phyloP scores from a whole-genome alignment of 441 rosid species.

The Populus hybrid region DNA sequence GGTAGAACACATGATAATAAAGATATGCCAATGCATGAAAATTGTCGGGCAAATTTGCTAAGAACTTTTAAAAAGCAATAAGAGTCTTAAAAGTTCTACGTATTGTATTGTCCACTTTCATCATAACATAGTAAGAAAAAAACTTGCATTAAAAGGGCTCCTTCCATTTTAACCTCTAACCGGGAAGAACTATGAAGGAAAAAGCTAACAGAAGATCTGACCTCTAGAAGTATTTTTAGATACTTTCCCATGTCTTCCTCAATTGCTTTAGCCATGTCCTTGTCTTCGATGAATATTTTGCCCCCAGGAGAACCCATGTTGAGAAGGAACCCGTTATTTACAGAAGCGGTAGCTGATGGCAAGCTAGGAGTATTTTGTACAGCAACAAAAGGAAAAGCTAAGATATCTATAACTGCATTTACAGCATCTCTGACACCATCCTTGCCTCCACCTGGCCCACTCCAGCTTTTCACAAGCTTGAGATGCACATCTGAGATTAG shows the following conservation, averaged over 20 bases:
- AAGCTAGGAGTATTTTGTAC: conserved; percentile 74
- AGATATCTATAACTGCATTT: conserved; percentile 74
- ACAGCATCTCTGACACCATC: conserved; percentile 79
- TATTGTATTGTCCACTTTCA: background rate
- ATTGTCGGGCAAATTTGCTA: background rate
- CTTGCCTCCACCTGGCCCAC: conserved; percentile 92
- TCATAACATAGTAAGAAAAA: background rate
- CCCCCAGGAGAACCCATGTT: conserved; percentile 86
- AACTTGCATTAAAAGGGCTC: background rate
- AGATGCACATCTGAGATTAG: conserved; percentile 75
- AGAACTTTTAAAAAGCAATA: background rate
- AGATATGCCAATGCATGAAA: background rate
- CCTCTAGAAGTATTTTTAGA: conserved; percentile 83
- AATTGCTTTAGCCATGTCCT: conserved; percentile 66
- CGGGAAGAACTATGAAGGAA: background rate
- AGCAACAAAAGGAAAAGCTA: conserved; percentile 94
- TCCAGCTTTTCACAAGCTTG: conserved; percentile 82
- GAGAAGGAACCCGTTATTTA: conserved; percentile 91
- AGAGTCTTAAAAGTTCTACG: background rate
- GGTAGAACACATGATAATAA: background rate
- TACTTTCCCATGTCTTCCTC: conserved; percentile 93
- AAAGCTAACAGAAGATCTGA: conserved; percentile 26
- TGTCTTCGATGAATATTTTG: conserved; percentile 76
- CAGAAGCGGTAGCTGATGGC: conserved; percentile 84
- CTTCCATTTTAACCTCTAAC: background rate